Evolutionary conservation across 169 alveolate genomes (phyloP).

Genomic region (Perkinsus chesapeaki): DNA sequence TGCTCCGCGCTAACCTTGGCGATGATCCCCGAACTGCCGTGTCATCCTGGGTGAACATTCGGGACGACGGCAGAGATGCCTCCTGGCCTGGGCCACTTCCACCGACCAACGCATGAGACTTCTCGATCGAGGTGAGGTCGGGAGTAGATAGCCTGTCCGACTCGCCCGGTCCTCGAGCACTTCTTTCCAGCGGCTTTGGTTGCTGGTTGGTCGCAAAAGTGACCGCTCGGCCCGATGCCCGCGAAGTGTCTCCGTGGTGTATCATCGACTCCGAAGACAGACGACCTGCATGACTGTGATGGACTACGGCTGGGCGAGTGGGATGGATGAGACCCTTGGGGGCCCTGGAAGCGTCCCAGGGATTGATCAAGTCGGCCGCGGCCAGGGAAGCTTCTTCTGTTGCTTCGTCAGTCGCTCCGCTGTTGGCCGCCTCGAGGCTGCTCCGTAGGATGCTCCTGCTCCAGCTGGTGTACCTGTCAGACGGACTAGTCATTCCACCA

Average conservation of each 20-base stretch:
- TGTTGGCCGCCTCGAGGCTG: background rate
- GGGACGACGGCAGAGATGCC: background rate
- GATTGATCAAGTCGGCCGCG: background rate
- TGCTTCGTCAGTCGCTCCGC: background rate
- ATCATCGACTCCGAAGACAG: too few relatives aligned
- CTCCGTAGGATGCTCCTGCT: background rate
- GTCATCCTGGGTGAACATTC: background rate
- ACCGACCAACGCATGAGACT: background rate
- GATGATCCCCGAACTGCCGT: background rate
- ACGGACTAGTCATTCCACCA: background rate
- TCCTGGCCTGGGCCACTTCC: background rate
- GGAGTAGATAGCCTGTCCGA: background rate
- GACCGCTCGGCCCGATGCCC: too few relatives aligned
- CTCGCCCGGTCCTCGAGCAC: too few relatives aligned
- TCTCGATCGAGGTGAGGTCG: background rate
- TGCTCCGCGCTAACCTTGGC: background rate
- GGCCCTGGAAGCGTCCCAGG: background rate
- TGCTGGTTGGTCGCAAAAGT: too few relatives aligned
- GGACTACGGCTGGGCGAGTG: too few relatives aligned
- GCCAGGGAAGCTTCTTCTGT: background rate
- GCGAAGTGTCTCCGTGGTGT: too few relatives aligned
- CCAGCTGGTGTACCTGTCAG: background rate
- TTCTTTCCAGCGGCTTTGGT: too few relatives aligned
- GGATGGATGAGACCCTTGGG: too few relatives aligned
- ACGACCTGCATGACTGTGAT: too few relatives aligned